These are phyloP conservation scores for Pseudisothecium myosuroides DNA, from an alignment of 225 moss, liverwort and hornwort species.

Conservation along the genomic window DNA sequence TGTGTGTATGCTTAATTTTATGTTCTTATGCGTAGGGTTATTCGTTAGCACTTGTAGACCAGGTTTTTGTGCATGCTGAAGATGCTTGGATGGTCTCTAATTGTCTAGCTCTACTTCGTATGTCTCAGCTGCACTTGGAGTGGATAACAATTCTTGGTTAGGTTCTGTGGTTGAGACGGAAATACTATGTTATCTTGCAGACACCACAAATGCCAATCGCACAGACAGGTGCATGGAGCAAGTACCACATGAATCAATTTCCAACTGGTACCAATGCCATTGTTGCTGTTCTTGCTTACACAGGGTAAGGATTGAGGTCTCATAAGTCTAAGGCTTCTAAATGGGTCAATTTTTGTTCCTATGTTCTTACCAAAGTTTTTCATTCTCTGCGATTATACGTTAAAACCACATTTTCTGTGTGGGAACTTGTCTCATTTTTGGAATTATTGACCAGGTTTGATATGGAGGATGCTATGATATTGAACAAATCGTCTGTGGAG, in stretches of 20 bases:
- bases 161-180: background rate
- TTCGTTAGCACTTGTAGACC: background rate
- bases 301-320: constrained; percentile 49
- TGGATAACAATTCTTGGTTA: background rate
- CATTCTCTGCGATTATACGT: background rate
- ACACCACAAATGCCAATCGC: constrained; percentile 95
- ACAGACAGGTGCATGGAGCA: constrained; percentile 70
- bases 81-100: background rate
- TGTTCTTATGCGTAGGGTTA: background rate
- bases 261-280: constrained; percentile 93
- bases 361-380: background rate
- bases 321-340: background rate
- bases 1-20: background rate
- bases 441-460: constrained; percentile 56
- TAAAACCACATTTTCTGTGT: background rate
- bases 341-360: background rate
- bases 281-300: constrained; percentile 93
- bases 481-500: constrained; percentile 95
- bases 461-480: constrained; percentile 99
- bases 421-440: background rate
- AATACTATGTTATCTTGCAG: constrained; percentile 18
- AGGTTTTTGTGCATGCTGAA: background rate
- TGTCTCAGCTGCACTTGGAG: background rate
- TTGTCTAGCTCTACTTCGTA: background rate
- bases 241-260: constrained; percentile 83